phyloP scores from a whole-genome alignment of 306 rosid genomes.

The Ormosia emarginata region DNA sequence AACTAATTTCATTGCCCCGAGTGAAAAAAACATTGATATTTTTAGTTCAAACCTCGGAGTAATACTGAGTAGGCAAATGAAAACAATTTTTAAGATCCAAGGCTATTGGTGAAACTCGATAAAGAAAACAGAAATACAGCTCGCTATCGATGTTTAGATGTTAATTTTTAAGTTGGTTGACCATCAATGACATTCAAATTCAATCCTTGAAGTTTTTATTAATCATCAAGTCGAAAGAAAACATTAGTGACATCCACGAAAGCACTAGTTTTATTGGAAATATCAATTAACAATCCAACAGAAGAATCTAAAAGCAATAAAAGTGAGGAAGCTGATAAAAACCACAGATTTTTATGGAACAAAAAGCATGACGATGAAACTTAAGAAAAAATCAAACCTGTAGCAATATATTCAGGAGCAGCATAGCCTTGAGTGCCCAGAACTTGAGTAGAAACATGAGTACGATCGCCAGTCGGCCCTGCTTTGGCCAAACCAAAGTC shows the following conservation, averaged over 20 bases:
- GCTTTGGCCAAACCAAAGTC: slow-evolving; percentile 80
- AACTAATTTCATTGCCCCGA: not conserved
- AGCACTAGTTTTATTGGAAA: not conserved
- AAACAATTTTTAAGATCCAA: not conserved
- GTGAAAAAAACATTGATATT: not conserved
- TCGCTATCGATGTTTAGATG: not conserved
- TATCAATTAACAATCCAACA: not conserved
- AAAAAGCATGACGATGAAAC: not conserved
- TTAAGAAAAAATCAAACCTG: slow-evolving; percentile 42
- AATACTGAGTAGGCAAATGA: not conserved
- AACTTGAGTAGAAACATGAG: slow-evolving; percentile 75
- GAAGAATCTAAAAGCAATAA: not conserved
- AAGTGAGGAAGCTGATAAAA: not conserved
- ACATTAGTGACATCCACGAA: not conserved
- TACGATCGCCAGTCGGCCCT: slow-evolving; percentile 71
- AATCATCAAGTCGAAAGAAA: not conserved
- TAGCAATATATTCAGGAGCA: slow-evolving; percentile 74
- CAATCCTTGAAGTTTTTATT: not conserved
- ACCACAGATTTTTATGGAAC: not conserved
- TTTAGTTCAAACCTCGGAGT: not conserved
- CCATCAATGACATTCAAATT: not conserved
- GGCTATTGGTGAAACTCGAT: not conserved
- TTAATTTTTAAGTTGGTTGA: not conserved
- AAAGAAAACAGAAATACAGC: not conserved
- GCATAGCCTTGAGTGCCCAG: slow-evolving; percentile 77